Base-by-base conservation (phyloP, 2,329 filamentous ascomycete species). In the Apiospora phragmitis region DNA sequence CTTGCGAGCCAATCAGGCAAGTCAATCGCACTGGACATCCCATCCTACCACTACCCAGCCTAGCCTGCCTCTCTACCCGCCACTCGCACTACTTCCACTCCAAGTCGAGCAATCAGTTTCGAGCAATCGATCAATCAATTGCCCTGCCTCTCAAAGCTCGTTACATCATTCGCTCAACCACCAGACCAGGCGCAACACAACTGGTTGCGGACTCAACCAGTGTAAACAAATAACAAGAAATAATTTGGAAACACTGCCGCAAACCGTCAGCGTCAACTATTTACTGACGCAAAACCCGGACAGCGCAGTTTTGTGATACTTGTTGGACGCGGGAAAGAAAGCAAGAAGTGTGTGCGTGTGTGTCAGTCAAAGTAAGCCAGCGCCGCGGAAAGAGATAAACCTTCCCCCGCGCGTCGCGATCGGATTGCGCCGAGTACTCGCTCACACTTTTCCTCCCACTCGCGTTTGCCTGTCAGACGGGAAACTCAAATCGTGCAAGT, bases 221-320 rank as follows among this genome's bases (percentile, higher is more conserved):
- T 68, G 67, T 68, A 68, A 68, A 68, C 67, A 68, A 68, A 62
- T 62, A 68, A 49, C 67, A 49, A 68, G 35, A 43, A 21, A 18
- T 38, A 38, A 62, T 62, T 59, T 59, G 35, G 51, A 59, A 35
- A 11, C 51, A 21, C 6, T 32, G 9, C 18, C 55, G 14, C 29
- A 62, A 38, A 24, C 45, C 29, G 65, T 42, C 41, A 7, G 38
- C 41, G 38, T 43, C 38, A 18, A 35, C 18, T 35, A 65, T 45
- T 62, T 62, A 38, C 55, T 62, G 55, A 62, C 55, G 32, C 32
- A n/a, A 11, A 38, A 62, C 38, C 38, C 55, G 6, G 55, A n/a
- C 32, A 62, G 32, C 32, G 32, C 55, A 62, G 55, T 24, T 62
- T 62, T 38, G 55, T 62, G 38, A 45, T 45, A 67, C 65, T 67